A percentile compares a stretch with the other conserved stretches of the same genome.
These are phyloP conservation scores for Tolypocladium amazonense DNA, from an alignment of 2,329 filamentous ascomycete species.

Conservation along the genomic window DNA sequence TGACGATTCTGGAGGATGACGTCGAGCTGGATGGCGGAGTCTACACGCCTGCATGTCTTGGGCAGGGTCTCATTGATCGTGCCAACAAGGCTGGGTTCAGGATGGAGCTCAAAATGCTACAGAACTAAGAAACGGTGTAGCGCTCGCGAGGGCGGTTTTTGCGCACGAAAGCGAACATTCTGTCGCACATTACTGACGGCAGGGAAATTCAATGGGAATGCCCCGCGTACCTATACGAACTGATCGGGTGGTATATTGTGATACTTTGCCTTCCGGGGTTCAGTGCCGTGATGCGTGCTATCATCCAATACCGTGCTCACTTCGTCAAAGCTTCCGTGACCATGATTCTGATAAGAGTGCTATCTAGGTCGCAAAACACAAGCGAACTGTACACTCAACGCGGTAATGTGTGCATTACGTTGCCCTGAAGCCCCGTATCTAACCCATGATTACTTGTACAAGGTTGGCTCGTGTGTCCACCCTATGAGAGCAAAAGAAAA, in stretches of 20 bases:
- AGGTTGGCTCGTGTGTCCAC: neutral
- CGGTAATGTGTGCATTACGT: neutral
- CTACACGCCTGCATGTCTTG: constrained; percentile 62
- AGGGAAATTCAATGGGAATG: too few relatives aligned
- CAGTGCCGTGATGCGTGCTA: neutral
- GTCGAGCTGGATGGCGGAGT: constrained; percentile 53
- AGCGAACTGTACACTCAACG: neutral
- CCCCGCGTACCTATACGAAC: too few relatives aligned
- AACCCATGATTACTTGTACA: neutral
- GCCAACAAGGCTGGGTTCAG: constrained; percentile 51
- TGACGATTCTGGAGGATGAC: constrained; percentile 54
- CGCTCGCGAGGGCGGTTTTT: neutral
- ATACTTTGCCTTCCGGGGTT: neutral
- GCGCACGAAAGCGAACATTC: neutral
- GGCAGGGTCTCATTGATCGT: constrained; percentile 55
- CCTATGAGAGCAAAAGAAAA: neutral
- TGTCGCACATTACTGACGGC: neutral
- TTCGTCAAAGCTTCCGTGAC: neutral
- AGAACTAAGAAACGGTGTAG: neutral
- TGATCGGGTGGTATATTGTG: neutral
- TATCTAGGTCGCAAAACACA: neutral
- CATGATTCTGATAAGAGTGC: neutral
- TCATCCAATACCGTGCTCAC: neutral
- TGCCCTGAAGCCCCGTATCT: neutral
- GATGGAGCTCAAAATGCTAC: constrained; percentile 38